These are phyloP conservation scores for Amniculicola lignicola DNA, from an alignment of 495 filamentous ascomycete genomes.

Conservation along the genomic window DNA sequence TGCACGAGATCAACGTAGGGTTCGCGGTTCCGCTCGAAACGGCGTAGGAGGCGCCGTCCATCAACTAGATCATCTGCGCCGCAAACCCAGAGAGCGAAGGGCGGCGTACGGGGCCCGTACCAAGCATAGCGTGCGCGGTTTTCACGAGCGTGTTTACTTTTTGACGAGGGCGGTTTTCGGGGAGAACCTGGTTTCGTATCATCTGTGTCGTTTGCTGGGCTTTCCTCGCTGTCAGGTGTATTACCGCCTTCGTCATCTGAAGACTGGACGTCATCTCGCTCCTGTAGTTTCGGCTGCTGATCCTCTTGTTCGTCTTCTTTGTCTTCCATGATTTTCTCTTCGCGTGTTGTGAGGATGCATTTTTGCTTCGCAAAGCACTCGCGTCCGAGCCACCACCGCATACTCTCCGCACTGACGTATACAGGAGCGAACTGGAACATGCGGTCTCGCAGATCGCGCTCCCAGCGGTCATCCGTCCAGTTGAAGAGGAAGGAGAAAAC, in stretches of 20 bases:
- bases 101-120: conserved; percentile 77
- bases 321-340: conserved; percentile 63
- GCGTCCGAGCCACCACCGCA: conserved; percentile 93
- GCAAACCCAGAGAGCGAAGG: conserved; percentile 85
- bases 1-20: conserved; percentile 80
- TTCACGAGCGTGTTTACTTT: conserved; percentile 2
- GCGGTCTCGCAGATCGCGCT: conserved; percentile 70
- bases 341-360: conserved; percentile 79
- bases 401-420: conserved; percentile 83
- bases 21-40: conserved; percentile 76
- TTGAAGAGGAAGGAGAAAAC: conserved; percentile 89
- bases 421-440: conserved; percentile 92
- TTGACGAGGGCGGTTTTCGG: conserved; percentile 1
- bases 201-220: not conserved
- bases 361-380: conserved; percentile 89
- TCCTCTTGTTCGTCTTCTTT: conserved; percentile 53
- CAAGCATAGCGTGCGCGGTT: conserved; percentile 54
- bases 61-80: conserved; percentile 84
- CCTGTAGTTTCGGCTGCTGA: no score
- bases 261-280: conserved; percentile 30
- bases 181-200: not conserved
- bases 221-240: not conserved
- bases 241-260: conserved; percentile 24
- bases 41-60: conserved; percentile 65
- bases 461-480: conserved; percentile 87